These are phyloP conservation scores for Luffa acutangula DNA, from an alignment of 306 rosid genomes.

Conservation along the genomic window DNA sequence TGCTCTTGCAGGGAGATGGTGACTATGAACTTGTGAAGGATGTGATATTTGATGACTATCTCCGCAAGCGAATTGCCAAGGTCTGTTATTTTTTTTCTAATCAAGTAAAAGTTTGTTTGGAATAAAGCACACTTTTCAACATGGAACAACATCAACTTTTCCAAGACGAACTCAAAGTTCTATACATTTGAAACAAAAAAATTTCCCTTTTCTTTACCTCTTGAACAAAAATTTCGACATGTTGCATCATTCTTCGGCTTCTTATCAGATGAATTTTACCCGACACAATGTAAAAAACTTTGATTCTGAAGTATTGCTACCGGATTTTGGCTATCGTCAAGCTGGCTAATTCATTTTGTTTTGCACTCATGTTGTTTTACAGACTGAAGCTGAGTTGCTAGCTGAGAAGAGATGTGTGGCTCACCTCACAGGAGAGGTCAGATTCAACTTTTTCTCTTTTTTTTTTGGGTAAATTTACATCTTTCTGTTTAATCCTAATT, in stretches of 20 bases:
- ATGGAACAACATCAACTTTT: neutral
- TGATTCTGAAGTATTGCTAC: neutral
- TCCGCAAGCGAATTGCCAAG: constrained; percentile 52
- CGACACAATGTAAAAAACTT: neutral
- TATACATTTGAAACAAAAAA: neutral
- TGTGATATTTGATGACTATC: constrained; percentile 67
- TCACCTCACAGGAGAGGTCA: constrained; percentile 94
- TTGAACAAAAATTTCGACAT: neutral
- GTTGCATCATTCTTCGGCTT: neutral
- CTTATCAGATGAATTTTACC: neutral
- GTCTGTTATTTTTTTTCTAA: constrained; percentile 15
- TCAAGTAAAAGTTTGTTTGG: neutral
- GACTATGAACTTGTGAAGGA: constrained; percentile 85
- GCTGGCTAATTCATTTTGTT: neutral
- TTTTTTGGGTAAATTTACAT: neutral
- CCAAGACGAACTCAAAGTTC: neutral
- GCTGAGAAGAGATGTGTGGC: constrained; percentile 97
- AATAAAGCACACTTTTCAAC: neutral
- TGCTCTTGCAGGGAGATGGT: constrained; percentile 62
- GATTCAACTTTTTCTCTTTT: neutral
- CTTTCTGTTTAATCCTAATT: neutral
- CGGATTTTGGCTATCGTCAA: neutral
- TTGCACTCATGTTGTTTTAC: constrained; percentile 12
- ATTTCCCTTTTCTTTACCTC: neutral
- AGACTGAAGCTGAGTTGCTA: constrained; percentile 88